Conservation (phyloP, 495 filamentous ascomycete species). For the Talaromyces liani region DNA sequence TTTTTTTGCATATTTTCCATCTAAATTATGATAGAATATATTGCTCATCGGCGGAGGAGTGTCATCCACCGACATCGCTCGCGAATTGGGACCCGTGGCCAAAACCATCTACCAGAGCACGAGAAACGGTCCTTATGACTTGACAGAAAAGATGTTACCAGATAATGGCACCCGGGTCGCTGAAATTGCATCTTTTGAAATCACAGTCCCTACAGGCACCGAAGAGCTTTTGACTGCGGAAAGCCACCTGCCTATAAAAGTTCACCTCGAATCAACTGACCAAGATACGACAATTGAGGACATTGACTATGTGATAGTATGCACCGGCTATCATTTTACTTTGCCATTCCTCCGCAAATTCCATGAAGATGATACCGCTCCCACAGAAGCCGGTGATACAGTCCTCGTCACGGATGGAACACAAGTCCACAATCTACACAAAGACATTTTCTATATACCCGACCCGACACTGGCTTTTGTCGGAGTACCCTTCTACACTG, state of each 20-base stretch:
- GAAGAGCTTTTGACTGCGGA: constrained; percentile 23
- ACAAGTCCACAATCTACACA: constrained; percentile 60
- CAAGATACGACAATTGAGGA: constrained; percentile 27
- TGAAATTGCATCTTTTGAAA: constrained; percentile 31
- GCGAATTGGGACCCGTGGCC: constrained; percentile 44
- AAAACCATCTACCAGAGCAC: constrained; percentile 51
- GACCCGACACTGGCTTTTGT: constrained; percentile 56
- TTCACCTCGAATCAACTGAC: constrained; percentile 30
- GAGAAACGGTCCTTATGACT: constrained; percentile 50
- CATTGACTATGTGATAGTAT: constrained; percentile 50
- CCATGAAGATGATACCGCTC: constrained; percentile 25
- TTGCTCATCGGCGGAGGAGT: constrained; percentile 55
- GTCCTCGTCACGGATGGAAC: constrained; percentile 56
- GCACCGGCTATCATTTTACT: constrained; percentile 58
- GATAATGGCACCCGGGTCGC: constrained; percentile 39
- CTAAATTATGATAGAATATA: constrained; percentile 33
- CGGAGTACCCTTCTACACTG: constrained; percentile 52
- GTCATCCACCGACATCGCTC: constrained; percentile 53
- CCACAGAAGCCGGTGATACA: constrained; percentile 34
- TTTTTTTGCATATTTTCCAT: not conserved
- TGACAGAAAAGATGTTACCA: constrained; percentile 40
- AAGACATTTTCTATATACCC: constrained; percentile 60
- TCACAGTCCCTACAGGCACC: constrained; percentile 16
- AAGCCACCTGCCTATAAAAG: constrained; percentile 24
- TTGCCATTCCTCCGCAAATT: constrained; percentile 49